These are phyloP conservation scores for Brassica juncea DNA, from an alignment of 345 rosid genomes.

Conservation along the genomic window DNA sequence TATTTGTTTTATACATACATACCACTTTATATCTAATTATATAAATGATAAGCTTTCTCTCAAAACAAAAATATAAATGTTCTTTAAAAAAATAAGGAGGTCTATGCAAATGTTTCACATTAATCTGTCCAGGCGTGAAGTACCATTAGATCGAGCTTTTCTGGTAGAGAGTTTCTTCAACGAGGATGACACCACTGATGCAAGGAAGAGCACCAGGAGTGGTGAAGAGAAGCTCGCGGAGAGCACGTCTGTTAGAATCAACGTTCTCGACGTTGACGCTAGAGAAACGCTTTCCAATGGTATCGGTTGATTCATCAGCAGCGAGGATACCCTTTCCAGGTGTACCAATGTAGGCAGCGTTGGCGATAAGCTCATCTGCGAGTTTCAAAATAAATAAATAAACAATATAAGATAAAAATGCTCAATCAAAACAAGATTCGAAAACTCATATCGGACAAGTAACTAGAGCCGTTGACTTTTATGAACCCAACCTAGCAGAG, in stretches of 20 bases:
- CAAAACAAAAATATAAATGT: too few species aligned
- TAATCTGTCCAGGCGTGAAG: neutral
- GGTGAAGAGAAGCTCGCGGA: constrained; percentile 90
- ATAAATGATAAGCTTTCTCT: neutral
- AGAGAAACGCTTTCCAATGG: constrained; percentile 89
- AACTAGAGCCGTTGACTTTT: too few species aligned
- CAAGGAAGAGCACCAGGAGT: constrained; percentile 69
- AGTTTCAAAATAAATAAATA: neutral
- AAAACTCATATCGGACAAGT: too few species aligned
- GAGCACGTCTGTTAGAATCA: constrained; percentile 78
- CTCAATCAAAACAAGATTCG: neutral
- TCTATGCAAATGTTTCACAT: neutral
- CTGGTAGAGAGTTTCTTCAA: constrained; percentile 86
- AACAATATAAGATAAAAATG: neutral
- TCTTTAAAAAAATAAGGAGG: neutral
- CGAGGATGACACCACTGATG: constrained; percentile 84
- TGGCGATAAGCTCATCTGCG: constrained; percentile 76
- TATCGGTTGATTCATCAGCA: constrained; percentile 97
- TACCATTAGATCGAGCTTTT: constrained; percentile 73
- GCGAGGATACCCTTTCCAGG: constrained; percentile 99
- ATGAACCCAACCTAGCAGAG: neutral
- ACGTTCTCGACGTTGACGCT: constrained; percentile 86
- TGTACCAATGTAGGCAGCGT: constrained; percentile 93
- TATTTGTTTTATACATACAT: neutral
- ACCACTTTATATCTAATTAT: neutral